Evolutionary conservation across 2,329 filamentous ascomycete species (phyloP).

Genomic region (Xylaria hypoxylon): DNA sequence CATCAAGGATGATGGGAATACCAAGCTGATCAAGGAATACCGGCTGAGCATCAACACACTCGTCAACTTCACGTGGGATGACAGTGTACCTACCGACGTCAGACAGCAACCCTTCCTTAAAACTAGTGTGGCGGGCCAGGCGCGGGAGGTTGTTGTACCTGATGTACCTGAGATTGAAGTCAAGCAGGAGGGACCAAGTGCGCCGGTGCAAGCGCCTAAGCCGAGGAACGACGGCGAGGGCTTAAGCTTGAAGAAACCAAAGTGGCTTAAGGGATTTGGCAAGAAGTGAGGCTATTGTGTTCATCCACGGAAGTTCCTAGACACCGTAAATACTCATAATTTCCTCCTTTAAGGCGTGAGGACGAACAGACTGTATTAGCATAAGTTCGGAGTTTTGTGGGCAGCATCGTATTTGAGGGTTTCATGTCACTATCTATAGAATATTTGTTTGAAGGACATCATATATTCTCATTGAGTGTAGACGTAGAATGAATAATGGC

Average conservation of each 20-base stretch:
- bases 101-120: constrained; percentile 60
- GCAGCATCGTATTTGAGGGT: constrained; percentile 10
- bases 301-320: background rate
- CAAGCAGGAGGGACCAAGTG: constrained; percentile 35
- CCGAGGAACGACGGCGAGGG: constrained; percentile 43
- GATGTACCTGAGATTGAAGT: constrained; percentile 57
- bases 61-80: constrained; percentile 65
- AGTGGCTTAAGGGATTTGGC: constrained; percentile 77
- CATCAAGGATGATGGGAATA: constrained; percentile 61
- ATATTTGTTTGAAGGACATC: background rate
- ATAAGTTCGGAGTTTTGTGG: constrained; percentile 31
- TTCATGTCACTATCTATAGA: constrained; percentile 14
- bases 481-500: constrained; percentile 27
- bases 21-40: constrained; percentile 77
- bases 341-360: background rate
- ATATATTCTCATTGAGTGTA: constrained; percentile 25
- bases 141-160: constrained; percentile 68
- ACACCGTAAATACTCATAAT: background rate
- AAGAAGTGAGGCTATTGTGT: constrained; percentile 69
- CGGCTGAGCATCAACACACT: constrained; percentile 77
- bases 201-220: constrained; percentile 28
- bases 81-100: constrained; percentile 42
- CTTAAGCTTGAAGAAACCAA: constrained; percentile 63
- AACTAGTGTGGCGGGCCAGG: constrained; percentile 60
- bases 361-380: constrained; percentile 25